Conservation (phyloP, 2,329 filamentous ascomycete genomes). For the Malbranchea zuffiana region DNA sequence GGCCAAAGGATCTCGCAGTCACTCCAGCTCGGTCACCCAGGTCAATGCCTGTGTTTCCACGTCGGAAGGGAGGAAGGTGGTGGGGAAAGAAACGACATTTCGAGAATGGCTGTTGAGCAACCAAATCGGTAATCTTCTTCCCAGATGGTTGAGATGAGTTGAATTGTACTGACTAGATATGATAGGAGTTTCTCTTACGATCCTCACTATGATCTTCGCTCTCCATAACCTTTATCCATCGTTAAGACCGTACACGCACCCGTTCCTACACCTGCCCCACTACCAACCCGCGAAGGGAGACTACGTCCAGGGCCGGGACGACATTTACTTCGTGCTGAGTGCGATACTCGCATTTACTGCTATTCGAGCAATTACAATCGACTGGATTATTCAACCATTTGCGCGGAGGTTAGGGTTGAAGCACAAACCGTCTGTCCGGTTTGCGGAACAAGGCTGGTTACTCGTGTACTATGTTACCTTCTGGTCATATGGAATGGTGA, state of each 20-base stretch:
- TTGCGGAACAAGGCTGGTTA: slow-evolving; percentile 91
- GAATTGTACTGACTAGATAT: neutral
- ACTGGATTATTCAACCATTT: slow-evolving; percentile 72
- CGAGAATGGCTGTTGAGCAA: slow-evolving; percentile 61
- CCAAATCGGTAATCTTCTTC: slow-evolving; percentile 58
- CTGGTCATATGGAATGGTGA: slow-evolving; percentile 74
- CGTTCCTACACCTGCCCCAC: slow-evolving; percentile 82
- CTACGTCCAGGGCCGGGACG: slow-evolving; percentile 70
- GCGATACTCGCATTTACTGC: slow-evolving; percentile 80
- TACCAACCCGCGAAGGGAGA: slow-evolving; percentile 56
- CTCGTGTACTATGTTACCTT: slow-evolving; percentile 71
- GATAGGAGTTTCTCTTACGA: slow-evolving; percentile 74
- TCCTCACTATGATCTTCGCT: slow-evolving; percentile 70
- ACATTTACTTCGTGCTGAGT: slow-evolving; percentile 64
- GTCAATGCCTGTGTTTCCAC: slow-evolving; percentile 34
- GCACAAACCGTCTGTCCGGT: slow-evolving; percentile 68
- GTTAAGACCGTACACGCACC: slow-evolving; percentile 65
- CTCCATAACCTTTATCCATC: slow-evolving; percentile 74
- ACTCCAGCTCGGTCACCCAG: slow-evolving; percentile 25
- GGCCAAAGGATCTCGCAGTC: slow-evolving; percentile 25
- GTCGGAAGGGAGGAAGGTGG: slow-evolving; percentile 16
- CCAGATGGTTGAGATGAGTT: neutral
- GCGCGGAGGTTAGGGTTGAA: slow-evolving; percentile 61
- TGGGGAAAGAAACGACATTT: slow-evolving; percentile 31
- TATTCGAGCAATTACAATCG: slow-evolving; percentile 71